phyloP scores from a whole-genome alignment of 768 basidiomycete genomes.

The Ramaria sp. region DNA sequence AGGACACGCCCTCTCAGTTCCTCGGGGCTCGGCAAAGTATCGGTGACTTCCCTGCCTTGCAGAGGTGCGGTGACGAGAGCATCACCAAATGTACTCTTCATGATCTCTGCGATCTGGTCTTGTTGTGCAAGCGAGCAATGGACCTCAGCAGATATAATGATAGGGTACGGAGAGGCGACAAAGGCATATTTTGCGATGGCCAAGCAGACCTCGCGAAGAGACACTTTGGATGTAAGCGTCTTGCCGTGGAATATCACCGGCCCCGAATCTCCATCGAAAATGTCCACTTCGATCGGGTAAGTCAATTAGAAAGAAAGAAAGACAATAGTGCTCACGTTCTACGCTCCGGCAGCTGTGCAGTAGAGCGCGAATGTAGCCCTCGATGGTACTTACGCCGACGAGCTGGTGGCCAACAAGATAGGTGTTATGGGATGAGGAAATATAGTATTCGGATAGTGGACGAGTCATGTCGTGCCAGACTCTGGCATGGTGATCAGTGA shows the following conservation, averaged over 20 bases:
- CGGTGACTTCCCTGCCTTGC: constrained; percentile 27
- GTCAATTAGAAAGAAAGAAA: neutral
- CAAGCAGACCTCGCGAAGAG: constrained; percentile 68
- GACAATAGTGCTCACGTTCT: constrained; percentile 49
- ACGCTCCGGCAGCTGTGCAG: constrained; percentile 89
- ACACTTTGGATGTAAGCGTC: constrained; percentile 76
- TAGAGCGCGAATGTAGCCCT: constrained; percentile 87
- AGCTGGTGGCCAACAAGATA: constrained; percentile 83
- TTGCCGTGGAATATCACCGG: constrained; percentile 86
- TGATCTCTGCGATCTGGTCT: constrained; percentile 63
- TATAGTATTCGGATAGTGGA: constrained; percentile 79
- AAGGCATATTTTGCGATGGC: constrained; percentile 89
- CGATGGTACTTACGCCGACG: constrained; percentile 80
- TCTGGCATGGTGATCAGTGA: constrained; percentile 37
- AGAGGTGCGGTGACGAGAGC: constrained; percentile 38
- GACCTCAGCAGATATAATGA: constrained; percentile 89
- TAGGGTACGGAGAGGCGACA: constrained; percentile 79
- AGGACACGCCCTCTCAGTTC: constrained; percentile 69
- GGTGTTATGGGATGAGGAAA: constrained; percentile 89
- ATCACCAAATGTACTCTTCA: constrained; percentile 52
- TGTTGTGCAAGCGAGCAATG: constrained; percentile 78
- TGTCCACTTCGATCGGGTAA: constrained; percentile 56
- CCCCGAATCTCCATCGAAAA: constrained; percentile 79
- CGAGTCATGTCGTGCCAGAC: constrained; percentile 80
- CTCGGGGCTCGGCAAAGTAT: constrained; percentile 78